These are phyloP conservation scores for Exserohilum turcica DNA, from an alignment of 2,329 filamentous ascomycete species.

Conservation along the genomic window DNA sequence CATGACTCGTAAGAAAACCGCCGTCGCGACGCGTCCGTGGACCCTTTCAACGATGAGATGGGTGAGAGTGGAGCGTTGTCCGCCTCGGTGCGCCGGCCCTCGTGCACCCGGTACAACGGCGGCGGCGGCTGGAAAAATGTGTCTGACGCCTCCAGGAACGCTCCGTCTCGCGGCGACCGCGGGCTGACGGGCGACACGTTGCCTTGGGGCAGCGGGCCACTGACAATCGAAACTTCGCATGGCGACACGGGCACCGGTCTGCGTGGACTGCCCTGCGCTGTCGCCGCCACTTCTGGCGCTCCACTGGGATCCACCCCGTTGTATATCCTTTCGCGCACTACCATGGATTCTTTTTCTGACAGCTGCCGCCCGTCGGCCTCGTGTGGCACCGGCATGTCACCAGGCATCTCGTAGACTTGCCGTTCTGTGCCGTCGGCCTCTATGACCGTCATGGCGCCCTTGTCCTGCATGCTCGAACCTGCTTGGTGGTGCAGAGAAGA, in stretches of 20 bases:
- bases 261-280: constrained; percentile 24
- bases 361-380: constrained; percentile 55
- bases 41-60: constrained; percentile 43
- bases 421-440: constrained; percentile 47
- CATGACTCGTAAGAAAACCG: constrained; percentile 49
- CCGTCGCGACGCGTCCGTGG: constrained; percentile 36
- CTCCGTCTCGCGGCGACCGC: constrained; percentile 40
- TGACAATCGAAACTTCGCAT: constrained; percentile 38
- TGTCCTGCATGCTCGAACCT: constrained; percentile 21
- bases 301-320: constrained; percentile 51
- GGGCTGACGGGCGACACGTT: constrained; percentile 40
- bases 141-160: constrained; percentile 38
- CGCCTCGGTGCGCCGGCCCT: constrained; percentile 28
- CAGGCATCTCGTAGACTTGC: constrained; percentile 57
- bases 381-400: constrained; percentile 60
- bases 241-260: constrained; percentile 33
- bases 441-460: constrained; percentile 20
- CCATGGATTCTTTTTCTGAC: constrained; percentile 56
- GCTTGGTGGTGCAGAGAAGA: constrained; percentile 32
- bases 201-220: constrained; percentile 24
- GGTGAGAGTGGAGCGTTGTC: constrained; percentile 42
- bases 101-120: constrained; percentile 28
- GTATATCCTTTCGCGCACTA: constrained; percentile 52
- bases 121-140: constrained; percentile 38
- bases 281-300: constrained; percentile 23